phyloP scores from a whole-genome alignment of 176 grass and related monocot species.

The Elaeis guineensis region DNA sequence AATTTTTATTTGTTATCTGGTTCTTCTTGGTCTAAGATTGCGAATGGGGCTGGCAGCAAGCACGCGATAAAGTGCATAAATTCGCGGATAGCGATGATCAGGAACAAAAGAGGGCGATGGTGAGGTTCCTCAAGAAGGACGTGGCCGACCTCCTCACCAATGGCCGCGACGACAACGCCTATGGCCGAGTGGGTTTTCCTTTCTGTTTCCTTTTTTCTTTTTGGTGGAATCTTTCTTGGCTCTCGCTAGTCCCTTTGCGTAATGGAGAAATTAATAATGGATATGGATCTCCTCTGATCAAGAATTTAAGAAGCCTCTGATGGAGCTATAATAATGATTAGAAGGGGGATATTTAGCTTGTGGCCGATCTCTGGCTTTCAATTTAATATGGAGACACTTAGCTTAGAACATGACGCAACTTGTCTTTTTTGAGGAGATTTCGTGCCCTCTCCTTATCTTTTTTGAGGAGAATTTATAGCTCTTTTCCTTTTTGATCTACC shows the following conservation, averaged over 20 bases:
- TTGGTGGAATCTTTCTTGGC: not conserved
- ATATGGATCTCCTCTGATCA: too few relatives aligned
- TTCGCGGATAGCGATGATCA: slow-evolving; percentile 46
- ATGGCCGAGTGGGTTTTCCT: slow-evolving; percentile 24
- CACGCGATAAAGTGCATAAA: slow-evolving; percentile 65
- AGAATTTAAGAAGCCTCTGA: too few relatives aligned
- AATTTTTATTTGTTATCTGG: slow-evolving; percentile 5
- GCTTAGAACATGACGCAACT: too few relatives aligned
- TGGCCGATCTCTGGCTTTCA: too few relatives aligned
- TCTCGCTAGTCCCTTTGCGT: not conserved
- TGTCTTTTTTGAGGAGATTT: too few relatives aligned
- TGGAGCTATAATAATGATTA: too few relatives aligned
- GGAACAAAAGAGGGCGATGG: slow-evolving; percentile 70
- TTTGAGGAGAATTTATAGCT: too few relatives aligned
- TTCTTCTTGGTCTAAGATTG: slow-evolving; percentile 11
- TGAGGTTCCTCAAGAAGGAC: slow-evolving; percentile 85
- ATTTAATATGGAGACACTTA: too few relatives aligned
- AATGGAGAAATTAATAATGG: too few relatives aligned
- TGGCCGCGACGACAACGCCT: slow-evolving; percentile 63
- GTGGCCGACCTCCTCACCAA: slow-evolving; percentile 75
- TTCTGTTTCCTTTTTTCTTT: not conserved
- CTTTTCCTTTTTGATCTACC: too few relatives aligned
- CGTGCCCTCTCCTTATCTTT: too few relatives aligned
- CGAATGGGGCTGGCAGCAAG: slow-evolving; percentile 35
- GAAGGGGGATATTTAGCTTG: too few relatives aligned